Percentiles rank a stretch among this genome's conserved stretches.
Evolutionary conservation across 2,329 filamentous ascomycete genomes (phyloP).

Genomic region (Cucurbitaria berberidis): DNA sequence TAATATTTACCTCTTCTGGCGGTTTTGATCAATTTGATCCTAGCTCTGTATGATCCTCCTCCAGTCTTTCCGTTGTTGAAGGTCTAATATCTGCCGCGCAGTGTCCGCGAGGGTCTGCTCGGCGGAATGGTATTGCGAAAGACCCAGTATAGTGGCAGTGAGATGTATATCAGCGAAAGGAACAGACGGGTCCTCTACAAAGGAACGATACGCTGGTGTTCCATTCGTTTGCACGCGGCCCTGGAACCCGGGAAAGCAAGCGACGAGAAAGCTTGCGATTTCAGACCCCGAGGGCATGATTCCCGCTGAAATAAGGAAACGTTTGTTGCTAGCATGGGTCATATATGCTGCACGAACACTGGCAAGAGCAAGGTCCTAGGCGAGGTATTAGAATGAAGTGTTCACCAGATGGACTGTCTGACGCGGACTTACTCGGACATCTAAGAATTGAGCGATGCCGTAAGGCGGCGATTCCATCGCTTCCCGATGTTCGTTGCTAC

Average conservation of each 20-base stretch:
- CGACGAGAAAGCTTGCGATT: conserved; percentile 30
- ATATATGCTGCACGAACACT: conserved; percentile 30
- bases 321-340: conserved; percentile 31
- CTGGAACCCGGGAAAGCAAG: conserved; percentile 31
- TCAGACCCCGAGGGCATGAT: conserved; percentile 25
- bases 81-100: conserved; percentile 31
- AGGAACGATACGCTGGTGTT: conserved; percentile 17
- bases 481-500: conserved; percentile 23
- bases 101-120: conserved; percentile 35
- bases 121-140: conserved; percentile 25
- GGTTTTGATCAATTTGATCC: background rate
- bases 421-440: conserved; percentile 37
- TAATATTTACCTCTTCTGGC: background rate
- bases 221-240: conserved; percentile 19
- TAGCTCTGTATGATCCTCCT: conserved; percentile 29
- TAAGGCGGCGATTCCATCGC: conserved; percentile 25
- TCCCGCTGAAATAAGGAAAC: conserved; percentile 34
- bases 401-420: background rate
- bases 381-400: conserved; percentile 13
- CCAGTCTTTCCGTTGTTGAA: conserved; percentile 33
- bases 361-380: conserved; percentile 36
- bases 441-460: conserved; percentile 32
- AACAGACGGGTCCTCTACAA: conserved; percentile 13
- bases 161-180: conserved; percentile 29
- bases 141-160: conserved; percentile 27